Percentiles rank a stretch among this genome's conserved stretches.
These are phyloP conservation scores for Auxenochlorella protothecoides DNA, from an alignment of 139 green algal species.

Conservation along the genomic window DNA sequence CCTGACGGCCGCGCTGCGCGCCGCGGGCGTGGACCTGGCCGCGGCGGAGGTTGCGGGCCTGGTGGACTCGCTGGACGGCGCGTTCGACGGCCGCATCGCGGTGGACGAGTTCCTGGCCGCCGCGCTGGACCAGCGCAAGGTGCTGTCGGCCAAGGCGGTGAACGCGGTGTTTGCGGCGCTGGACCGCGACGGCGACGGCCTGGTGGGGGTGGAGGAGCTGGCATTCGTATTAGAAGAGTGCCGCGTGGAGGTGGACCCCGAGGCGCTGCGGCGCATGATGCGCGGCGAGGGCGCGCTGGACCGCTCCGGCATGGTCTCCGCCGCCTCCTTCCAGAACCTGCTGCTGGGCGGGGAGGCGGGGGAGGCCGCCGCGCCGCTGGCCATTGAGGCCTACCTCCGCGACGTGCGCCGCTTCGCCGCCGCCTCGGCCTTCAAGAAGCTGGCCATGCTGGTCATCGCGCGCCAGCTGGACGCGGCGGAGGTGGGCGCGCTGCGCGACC, in stretches of 20 bases:
- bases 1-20: constrained; percentile 34
- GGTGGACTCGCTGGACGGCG: constrained; percentile 16
- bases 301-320: constrained; percentile 5
- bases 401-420: constrained; percentile 8
- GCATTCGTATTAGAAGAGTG: constrained; percentile 18
- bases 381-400: constrained; percentile 6
- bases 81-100: constrained; percentile 1
- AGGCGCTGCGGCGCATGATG: constrained; percentile 14
- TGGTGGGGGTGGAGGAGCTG: constrained; percentile 14
- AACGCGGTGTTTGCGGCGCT: constrained; percentile 18
- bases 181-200: constrained; percentile 19
- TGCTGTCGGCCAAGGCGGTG: constrained; percentile 20
- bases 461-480: constrained; percentile 6
- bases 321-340: constrained; percentile 16
- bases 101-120: constrained; percentile 54
- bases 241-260: constrained; percentile 9
- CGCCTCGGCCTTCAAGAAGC: constrained; percentile 4
- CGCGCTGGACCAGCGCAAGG: constrained; percentile 33
- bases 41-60: constrained; percentile 12
- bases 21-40: constrained; percentile 14
- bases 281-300: constrained; percentile 14
- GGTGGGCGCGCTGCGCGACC: constrained; percentile 3
- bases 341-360: constrained; percentile 1
- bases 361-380: neutral
- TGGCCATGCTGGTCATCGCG: constrained; percentile 18